phyloP scores from a whole-genome alignment of 164 flowering plant species.

The Kingdonia uniflora region DNA sequence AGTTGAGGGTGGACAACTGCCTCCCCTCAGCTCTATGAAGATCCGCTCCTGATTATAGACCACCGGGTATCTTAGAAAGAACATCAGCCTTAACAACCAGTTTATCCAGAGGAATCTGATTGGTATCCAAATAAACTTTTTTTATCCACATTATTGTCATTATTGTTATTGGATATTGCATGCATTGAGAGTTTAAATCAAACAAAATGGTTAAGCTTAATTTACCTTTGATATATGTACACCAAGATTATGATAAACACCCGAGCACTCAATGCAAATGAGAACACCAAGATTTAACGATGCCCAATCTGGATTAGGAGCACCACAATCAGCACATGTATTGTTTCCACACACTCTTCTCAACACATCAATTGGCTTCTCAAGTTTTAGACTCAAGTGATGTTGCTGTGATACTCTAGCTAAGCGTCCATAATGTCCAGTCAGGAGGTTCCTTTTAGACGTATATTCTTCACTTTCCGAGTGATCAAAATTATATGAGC shows the following conservation, averaged over 20 bases:
- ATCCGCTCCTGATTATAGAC: no score
- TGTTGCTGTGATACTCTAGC: constrained; percentile 36
- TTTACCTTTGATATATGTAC: constrained; percentile 63
- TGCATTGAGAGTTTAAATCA: no score
- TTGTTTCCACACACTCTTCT: constrained; percentile 63
- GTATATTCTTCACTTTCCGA: constrained; percentile 34
- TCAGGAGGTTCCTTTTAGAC: constrained; percentile 29
- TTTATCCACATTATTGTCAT: no score
- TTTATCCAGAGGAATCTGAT: no score
- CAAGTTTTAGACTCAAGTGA: constrained; percentile 28
- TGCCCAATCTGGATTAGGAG: constrained; percentile 88
- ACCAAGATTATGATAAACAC: constrained; percentile 88
- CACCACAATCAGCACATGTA: constrained; percentile 88
- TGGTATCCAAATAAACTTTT: no score
- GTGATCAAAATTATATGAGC: constrained; percentile 53
- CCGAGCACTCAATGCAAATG: constrained; percentile 84
- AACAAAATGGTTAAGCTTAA: no score
- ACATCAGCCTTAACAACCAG: no score
- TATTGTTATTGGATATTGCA: no score
- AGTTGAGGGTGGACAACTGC: no score
- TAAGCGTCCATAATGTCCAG: constrained; percentile 38
- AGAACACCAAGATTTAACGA: constrained; percentile 82
- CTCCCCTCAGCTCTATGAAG: no score
- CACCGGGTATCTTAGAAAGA: no score
- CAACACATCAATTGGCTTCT: constrained; percentile 63